Evolutionary conservation across 2,329 filamentous ascomycete genomes (phyloP).

Genomic region (Fusarium musae): DNA sequence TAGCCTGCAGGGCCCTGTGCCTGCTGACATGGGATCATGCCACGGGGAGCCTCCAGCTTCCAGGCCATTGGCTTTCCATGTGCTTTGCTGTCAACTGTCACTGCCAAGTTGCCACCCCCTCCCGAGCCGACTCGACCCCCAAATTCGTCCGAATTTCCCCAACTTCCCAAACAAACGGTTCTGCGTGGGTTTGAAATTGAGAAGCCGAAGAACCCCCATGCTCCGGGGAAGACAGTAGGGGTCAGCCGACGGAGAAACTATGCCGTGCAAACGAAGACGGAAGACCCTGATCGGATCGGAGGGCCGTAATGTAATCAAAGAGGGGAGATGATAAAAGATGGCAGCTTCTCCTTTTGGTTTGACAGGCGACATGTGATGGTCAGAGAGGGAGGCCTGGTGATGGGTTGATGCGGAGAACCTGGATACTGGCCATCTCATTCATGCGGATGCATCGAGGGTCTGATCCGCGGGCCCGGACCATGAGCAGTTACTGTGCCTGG

Average conservation of each 20-base stretch:
- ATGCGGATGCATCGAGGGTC: slow-evolving; percentile 36
- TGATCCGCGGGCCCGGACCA: slow-evolving; percentile 30
- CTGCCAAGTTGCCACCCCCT: slow-evolving; percentile 9
- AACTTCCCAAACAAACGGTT: slow-evolving; percentile 34
- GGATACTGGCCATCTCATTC: slow-evolving; percentile 27
- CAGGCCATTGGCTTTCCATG: slow-evolving; percentile 13
- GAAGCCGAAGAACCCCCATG: slow-evolving; percentile 13
- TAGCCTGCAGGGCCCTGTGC: slow-evolving; percentile 13
- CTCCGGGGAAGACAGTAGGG: slow-evolving; percentile 21
- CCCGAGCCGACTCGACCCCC: slow-evolving; percentile 11
- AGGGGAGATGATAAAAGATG: slow-evolving; percentile 8
- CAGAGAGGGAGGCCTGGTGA: slow-evolving; percentile 33
- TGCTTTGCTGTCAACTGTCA: slow-evolving; percentile 11
- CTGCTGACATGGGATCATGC: slow-evolving; percentile 35
- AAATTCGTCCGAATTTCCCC: slow-evolving; percentile 36
- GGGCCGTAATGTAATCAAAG: slow-evolving; percentile 29
- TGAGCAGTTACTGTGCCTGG: slow-evolving; percentile 15
- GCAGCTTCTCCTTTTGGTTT: slow-evolving; percentile 32
- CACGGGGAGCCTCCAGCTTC: slow-evolving; percentile 11
- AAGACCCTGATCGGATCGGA: slow-evolving; percentile 35
- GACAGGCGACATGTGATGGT: slow-evolving; percentile 36
- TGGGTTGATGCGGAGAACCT: slow-evolving; percentile 43
- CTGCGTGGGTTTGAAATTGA: slow-evolving; percentile 9
- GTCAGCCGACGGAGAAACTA: slow-evolving; percentile 40
- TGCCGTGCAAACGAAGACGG: slow-evolving; percentile 21